phyloP scores from a whole-genome alignment of 441 rosid species.

The Erodium trifolium region DNA sequence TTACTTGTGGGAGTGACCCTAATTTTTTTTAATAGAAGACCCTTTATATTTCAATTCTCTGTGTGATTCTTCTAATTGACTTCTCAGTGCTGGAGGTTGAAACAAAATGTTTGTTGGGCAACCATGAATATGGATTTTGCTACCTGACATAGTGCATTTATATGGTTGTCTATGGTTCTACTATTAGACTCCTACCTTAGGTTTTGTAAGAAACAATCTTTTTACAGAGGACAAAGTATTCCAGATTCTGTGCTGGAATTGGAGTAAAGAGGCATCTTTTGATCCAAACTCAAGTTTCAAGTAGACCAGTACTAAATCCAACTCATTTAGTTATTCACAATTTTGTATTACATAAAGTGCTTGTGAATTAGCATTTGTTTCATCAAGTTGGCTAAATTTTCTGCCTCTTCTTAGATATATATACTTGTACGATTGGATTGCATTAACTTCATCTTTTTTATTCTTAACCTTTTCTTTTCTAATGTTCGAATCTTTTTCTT shows the following conservation, averaged over 20 bases:
- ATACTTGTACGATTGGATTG: not conserved
- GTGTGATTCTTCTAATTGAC: conserved; percentile 15
- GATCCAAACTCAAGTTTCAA: not conserved
- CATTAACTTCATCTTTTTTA: no score
- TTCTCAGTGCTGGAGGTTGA: conserved; percentile 22
- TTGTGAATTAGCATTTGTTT: not conserved
- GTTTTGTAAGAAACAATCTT: not conserved
- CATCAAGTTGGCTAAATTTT: conserved; percentile 1
- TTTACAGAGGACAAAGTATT: conserved; percentile 7
- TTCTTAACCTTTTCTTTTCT: conserved; percentile 11
- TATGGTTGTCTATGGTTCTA: not conserved
- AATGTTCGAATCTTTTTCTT: conserved; percentile 9
- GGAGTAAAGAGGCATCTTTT: not conserved
- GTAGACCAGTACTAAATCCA: not conserved
- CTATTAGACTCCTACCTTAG: not conserved
- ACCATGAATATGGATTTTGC: conserved; percentile 24
- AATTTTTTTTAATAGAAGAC: conserved; percentile 9
- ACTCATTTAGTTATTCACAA: not conserved
- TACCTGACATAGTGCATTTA: not conserved
- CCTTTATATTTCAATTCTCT: conserved; percentile 1
- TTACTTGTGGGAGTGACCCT: not conserved
- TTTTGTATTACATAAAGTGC: not conserved
- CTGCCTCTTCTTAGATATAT: conserved; percentile 10
- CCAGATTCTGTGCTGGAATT: conserved; percentile 3
- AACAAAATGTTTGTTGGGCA: conserved; percentile 44